These are phyloP conservation scores for Serendipita sp. DNA, from an alignment of 768 basidiomycete genomes.

Conservation along the genomic window DNA sequence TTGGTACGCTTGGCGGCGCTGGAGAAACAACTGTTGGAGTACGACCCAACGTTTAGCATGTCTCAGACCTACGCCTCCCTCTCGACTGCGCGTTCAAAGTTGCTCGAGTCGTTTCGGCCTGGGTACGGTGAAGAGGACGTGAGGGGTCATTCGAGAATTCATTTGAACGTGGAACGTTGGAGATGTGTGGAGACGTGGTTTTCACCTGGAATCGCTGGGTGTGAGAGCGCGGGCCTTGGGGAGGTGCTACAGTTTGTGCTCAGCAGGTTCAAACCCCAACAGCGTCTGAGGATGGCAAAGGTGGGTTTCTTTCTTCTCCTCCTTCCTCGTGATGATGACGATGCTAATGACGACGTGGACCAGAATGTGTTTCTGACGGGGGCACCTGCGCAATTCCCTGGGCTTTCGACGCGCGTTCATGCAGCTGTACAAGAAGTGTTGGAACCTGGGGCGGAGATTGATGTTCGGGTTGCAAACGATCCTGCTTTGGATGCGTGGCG, in stretches of 20 bases:
- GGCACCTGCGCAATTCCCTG: slow-evolving; percentile 56
- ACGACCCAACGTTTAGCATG: slow-evolving; percentile 73
- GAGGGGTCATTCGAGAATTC: slow-evolving; percentile 58
- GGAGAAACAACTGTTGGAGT: slow-evolving; percentile 62
- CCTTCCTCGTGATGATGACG: not conserved
- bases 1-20: slow-evolving; percentile 49
- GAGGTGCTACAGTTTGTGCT: slow-evolving; percentile 81
- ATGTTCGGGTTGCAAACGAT: slow-evolving; percentile 46
- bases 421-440: slow-evolving; percentile 67
- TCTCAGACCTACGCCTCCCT: slow-evolving; percentile 72
- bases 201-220: slow-evolving; percentile 82
- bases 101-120: slow-evolving; percentile 75
- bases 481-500: slow-evolving; percentile 70
- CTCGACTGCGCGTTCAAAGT: slow-evolving; percentile 59
- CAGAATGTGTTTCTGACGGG: slow-evolving; percentile 90
- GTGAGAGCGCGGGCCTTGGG: slow-evolving; percentile 88
- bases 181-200: slow-evolving; percentile 87
- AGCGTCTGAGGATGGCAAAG: slow-evolving; percentile 59
- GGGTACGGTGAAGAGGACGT: slow-evolving; percentile 60
- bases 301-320: slow-evolving; percentile 25
- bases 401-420: slow-evolving; percentile 51
- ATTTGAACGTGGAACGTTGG: slow-evolving; percentile 81
- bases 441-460: slow-evolving; percentile 62
- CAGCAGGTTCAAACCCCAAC: slow-evolving; percentile 45
- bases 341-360: not conserved